These are phyloP conservation scores for Ophiostoma himal-ulmi DNA, from an alignment of 2,329 filamentous ascomycete genomes.

Conservation along the genomic window DNA sequence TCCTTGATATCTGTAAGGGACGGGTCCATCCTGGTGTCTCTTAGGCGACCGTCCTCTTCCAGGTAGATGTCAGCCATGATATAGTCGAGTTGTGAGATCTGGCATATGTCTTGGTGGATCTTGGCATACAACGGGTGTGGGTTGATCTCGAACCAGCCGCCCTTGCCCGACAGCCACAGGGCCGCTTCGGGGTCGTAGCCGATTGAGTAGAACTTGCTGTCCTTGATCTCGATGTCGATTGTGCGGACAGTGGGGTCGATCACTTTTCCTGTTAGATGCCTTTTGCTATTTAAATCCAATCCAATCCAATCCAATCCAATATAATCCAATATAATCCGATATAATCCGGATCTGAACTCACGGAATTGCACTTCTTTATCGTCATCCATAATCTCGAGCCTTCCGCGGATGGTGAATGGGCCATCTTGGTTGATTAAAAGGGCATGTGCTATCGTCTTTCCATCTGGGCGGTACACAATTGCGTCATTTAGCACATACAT, in stretches of 20 bases:
- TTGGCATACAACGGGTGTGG: conserved; percentile 52
- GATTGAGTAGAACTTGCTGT: conserved; percentile 57
- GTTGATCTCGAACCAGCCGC: conserved; percentile 63
- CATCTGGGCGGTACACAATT: conserved; percentile 51
- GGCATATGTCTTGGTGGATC: conserved; percentile 54
- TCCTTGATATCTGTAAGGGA: conserved; percentile 31
- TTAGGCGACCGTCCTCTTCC: conserved; percentile 27
- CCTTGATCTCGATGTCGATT: conserved; percentile 43
- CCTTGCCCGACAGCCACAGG: conserved; percentile 60
- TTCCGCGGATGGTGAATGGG: conserved; percentile 57
- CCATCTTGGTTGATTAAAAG: conserved; percentile 55
- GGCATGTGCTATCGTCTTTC: conserved; percentile 52
- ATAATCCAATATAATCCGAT: too few relatives aligned
- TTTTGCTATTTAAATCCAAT: too few relatives aligned
- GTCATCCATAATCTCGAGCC: conserved; percentile 46
- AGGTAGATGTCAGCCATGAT: conserved; percentile 53
- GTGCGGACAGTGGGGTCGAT: conserved; percentile 32
- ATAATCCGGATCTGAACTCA: conserved; percentile 30
- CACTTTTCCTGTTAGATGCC: conserved; percentile 29
- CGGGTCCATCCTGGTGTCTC: conserved; percentile 32
- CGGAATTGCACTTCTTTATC: conserved; percentile 36
- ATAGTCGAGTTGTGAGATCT: conserved; percentile 61
- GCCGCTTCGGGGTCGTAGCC: conserved; percentile 48
- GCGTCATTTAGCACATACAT: conserved; percentile 57
- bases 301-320: too few relatives aligned